Conservation (phyloP, 331 rosid species). For the Dryas integrifolia region DNA sequence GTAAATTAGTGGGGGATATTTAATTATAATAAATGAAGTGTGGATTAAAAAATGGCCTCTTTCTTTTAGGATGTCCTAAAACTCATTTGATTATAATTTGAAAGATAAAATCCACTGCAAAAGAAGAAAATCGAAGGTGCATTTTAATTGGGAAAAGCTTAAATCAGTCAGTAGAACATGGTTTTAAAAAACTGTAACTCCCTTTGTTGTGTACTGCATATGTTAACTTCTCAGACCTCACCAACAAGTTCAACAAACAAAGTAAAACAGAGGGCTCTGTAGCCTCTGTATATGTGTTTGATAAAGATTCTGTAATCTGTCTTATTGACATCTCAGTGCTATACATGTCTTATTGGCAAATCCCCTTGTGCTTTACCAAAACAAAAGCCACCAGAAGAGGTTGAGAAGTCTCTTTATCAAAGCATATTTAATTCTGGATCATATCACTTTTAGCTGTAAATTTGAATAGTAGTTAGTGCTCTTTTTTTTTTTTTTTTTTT, state of each 20-base stretch:
- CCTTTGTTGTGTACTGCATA: not conserved
- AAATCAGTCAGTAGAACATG: too few species aligned
- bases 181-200: not conserved
- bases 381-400: conserved; percentile 2
- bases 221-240: not conserved
- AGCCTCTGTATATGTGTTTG: not conserved
- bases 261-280: not conserved
- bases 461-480: conserved; percentile 15
- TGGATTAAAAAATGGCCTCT: not conserved
- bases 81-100: conserved; percentile 7
- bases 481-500: not conserved
- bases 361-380: not conserved
- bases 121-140: not conserved
- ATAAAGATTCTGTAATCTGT: not conserved
- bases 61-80: conserved; percentile 2
- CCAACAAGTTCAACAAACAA: not conserved
- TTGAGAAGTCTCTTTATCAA: conserved; percentile 18
- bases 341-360: not conserved
- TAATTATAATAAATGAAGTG: not conserved
- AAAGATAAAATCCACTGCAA: not conserved
- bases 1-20: not conserved
- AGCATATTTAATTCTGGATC: not conserved
- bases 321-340: not conserved
- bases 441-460: conserved; percentile 32
- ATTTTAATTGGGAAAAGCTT: not conserved